Percentiles rank a stretch among this genome's conserved stretches.
These are phyloP conservation scores for Mimosa bimucronata DNA, from an alignment of 306 rosid genomes.

Conservation along the genomic window DNA sequence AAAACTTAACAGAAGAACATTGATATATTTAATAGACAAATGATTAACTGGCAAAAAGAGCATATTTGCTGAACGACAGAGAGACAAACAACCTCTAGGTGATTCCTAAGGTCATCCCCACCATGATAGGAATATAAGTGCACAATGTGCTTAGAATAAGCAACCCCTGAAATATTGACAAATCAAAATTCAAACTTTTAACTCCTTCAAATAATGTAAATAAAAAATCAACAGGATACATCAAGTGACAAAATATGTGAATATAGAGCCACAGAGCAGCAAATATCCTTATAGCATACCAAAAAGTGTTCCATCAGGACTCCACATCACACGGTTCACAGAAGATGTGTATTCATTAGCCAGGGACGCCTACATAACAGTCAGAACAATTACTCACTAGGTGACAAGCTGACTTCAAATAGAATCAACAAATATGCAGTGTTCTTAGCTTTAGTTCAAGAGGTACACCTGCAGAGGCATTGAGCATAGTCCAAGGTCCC, in stretches of 20 bases:
- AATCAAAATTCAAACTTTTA: conserved; percentile 33
- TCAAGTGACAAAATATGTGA: conserved; percentile 11
- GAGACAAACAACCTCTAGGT: conserved; percentile 78
- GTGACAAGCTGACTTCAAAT: conserved; percentile 18
- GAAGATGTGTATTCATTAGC: conserved; percentile 78
- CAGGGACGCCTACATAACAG: conserved; percentile 71
- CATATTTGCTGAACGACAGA: conserved; percentile 27
- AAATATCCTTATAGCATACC: conserved; percentile 54
- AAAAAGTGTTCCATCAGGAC: conserved; percentile 90
- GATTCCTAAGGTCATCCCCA: conserved; percentile 85
- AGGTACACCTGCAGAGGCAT: conserved; percentile 76
- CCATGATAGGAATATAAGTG: conserved; percentile 92
- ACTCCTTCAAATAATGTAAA: not conserved
- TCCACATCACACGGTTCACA: conserved; percentile 92
- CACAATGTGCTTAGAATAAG: conserved; percentile 94
- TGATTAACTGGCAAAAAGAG: conserved; percentile 14
- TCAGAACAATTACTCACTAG: conserved; percentile 35
- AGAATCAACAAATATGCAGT: conserved; percentile 24
- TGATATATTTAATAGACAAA: conserved; percentile 6
- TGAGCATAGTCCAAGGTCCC: conserved; percentile 77
- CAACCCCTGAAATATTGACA: conserved; percentile 77
- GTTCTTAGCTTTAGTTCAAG: conserved; percentile 25
- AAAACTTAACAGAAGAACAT: conserved; percentile 14
- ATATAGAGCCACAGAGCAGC: conserved; percentile 6
- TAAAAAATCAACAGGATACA: conserved; percentile 16